These are phyloP conservation scores for Scedosporium apiospermum DNA, from an alignment of 2,329 filamentous ascomycete species.

Conservation along the genomic window DNA sequence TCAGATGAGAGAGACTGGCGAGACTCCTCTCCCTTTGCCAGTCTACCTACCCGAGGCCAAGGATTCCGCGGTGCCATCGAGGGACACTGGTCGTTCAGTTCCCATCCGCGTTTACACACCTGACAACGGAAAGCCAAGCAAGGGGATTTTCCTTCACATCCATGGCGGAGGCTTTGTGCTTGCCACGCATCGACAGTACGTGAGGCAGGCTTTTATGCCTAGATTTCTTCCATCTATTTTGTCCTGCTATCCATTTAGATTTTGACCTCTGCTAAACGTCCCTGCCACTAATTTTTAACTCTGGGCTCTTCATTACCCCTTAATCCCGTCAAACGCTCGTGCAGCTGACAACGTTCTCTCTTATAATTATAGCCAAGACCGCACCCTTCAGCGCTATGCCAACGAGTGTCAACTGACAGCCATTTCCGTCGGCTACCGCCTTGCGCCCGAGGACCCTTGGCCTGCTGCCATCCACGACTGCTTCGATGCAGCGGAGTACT, in stretches of 20 bases:
- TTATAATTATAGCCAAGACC: slow-evolving; percentile 12
- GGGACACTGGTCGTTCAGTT: slow-evolving; percentile 39
- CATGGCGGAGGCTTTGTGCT: slow-evolving; percentile 40
- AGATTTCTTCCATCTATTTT: no score
- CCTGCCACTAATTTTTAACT: no score
- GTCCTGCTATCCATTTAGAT: neutral
- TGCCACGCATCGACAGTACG: slow-evolving; percentile 11
- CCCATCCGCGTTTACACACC: slow-evolving; percentile 35
- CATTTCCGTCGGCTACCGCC: slow-evolving; percentile 48
- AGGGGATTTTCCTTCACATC: slow-evolving; percentile 42
- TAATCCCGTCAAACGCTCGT: neutral
- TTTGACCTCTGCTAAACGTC: neutral
- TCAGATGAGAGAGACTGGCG: slow-evolving; percentile 40
- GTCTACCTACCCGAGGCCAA: slow-evolving; percentile 33
- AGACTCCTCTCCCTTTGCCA: slow-evolving; percentile 39
- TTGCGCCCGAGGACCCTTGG: slow-evolving; percentile 50
- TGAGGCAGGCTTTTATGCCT: neutral
- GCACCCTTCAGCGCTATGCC: slow-evolving; percentile 37
- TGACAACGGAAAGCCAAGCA: slow-evolving; percentile 24
- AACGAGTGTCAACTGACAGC: slow-evolving; percentile 36
- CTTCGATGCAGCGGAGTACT: slow-evolving; percentile 44
- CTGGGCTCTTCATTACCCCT: neutral
- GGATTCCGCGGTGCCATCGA: slow-evolving; percentile 38
- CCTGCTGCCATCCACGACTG: slow-evolving; percentile 46
- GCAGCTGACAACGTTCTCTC: neutral